Percentiles rank a stretch among this genome's conserved stretches.
Conservation (phyloP, 2,329 filamentous ascomycete species). For the Nemania serpens region DNA sequence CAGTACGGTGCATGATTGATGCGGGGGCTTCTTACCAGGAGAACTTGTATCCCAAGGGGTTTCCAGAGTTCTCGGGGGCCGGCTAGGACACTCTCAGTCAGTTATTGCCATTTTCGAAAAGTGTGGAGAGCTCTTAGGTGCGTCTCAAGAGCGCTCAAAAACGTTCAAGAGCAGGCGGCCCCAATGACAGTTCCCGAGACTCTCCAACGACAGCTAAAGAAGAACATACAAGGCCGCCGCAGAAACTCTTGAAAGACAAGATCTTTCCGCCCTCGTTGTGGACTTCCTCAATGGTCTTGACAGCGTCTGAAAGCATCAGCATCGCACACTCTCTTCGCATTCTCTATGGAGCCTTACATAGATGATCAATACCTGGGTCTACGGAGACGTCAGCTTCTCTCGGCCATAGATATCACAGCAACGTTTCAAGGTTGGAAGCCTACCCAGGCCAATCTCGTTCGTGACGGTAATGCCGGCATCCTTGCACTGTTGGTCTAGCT, state of each 20-base stretch:
- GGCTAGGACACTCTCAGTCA: neutral
- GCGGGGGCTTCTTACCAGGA: neutral
- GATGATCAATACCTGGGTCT: conserved; percentile 63
- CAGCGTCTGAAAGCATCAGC: conserved; percentile 56
- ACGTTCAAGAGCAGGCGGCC: no score
- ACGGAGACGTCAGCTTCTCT: neutral
- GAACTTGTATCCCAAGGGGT: conserved; percentile 77
- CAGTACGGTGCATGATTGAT: neutral
- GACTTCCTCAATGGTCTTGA: conserved; percentile 88
- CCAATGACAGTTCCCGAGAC: no score
- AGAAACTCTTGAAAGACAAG: conserved; percentile 79
- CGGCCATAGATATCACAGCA: conserved; percentile 62
- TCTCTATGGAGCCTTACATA: neutral
- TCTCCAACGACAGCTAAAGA: neutral
- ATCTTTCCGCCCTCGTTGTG: conserved; percentile 89
- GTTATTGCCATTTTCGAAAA: no score
- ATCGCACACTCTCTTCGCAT: no score
- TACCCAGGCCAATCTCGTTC: conserved; percentile 85
- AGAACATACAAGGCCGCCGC: conserved; percentile 47
- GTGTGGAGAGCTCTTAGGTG: no score
- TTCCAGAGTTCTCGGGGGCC: conserved; percentile 18
- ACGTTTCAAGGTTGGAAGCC: neutral
- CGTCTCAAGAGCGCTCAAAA: no score
- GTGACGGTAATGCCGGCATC: conserved; percentile 94
- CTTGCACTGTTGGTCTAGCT: conserved; percentile 81